Base-by-base conservation (phyloP, 192 early-diverging fungal genomes). In the Obelidium mucronatum region DNA sequence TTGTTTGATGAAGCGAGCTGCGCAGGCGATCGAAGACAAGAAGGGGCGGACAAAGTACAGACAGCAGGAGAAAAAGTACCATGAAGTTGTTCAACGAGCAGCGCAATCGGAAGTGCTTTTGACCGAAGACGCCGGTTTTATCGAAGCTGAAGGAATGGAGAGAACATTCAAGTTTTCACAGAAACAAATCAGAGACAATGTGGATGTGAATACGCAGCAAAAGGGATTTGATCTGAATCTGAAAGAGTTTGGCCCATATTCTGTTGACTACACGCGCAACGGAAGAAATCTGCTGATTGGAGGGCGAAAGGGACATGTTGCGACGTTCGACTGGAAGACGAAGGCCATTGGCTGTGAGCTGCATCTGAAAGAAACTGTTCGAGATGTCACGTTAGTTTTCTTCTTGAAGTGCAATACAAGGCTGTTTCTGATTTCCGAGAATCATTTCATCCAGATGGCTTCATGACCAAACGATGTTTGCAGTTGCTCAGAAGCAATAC, bases 401-500 rank as follows among this genome's bases (percentile, higher is more conserved):
- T 91, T 83, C 61, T 85, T 87, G 13, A 37, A 35, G 8, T 64
- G 19, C 39, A 34, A n/a, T n/a, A n/a, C n/a, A n/a, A n/a, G n/a
- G n/a, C n/a, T n/a, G n/a, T n/a, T n/a, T n/a, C 62, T 64, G 13
- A 64, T 64, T 39, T 64, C 62, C n/a, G n/a, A n/a, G n/a, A n/a
- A n/a, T n/a, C n/a, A n/a, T n/a, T n/a, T n/a, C n/a, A n/a, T n/a
- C n/a, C 24, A 64, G 62, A 30, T 98, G 96, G 96, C 91, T 98
- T 52, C 97, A 98, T 75, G 96, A 98, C 82, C 91, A 97, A 83
- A 94, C 86, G 26, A 77, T 97, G 85, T 94, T 96, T 80, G 97
- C 97, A 13, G 95, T 92, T 34, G 97, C 97, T 26, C 97, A 98
- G 88, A 97, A 97, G 79, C 92, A 94, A 82, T 92, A 94, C 73